These are phyloP conservation scores for Coprinopsis cinerea DNA, from an alignment of 768 basidiomycete species.

Conservation along the genomic window DNA sequence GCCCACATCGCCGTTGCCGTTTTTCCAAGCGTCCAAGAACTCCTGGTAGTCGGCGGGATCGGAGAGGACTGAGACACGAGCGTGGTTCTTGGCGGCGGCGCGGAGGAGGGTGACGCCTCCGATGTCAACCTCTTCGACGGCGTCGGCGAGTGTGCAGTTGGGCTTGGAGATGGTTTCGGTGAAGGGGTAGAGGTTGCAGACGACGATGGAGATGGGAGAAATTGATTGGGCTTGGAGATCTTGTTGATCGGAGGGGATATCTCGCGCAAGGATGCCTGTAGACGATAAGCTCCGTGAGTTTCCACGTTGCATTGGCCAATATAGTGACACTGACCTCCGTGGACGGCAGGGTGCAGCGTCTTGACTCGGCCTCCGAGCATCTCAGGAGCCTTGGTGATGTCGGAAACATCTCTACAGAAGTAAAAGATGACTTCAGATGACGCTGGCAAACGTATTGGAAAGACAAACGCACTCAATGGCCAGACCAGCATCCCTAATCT, in stretches of 20 bases:
- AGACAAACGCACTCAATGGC: slow-evolving; percentile 68
- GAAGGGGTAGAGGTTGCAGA: slow-evolving; percentile 99
- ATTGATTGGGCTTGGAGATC: slow-evolving; percentile 83
- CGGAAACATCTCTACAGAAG: slow-evolving; percentile 80
- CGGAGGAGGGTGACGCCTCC: slow-evolving; percentile 97
- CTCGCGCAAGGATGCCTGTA: slow-evolving; percentile 88
- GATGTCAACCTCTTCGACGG: slow-evolving; percentile 98
- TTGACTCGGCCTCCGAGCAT: slow-evolving; percentile 99
- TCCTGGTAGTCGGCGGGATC: slow-evolving; percentile 83
- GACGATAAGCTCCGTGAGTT: not conserved
- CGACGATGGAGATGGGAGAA: slow-evolving; percentile 91
- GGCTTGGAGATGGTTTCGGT: slow-evolving; percentile 84
- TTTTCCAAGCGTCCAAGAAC: slow-evolving; percentile 74
- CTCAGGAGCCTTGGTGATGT: slow-evolving; percentile 96
- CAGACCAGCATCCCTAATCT: slow-evolving; percentile 90
- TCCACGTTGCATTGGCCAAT: not conserved
- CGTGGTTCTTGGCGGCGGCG: slow-evolving; percentile 98
- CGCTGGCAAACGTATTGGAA: not conserved
- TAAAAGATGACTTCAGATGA: not conserved
- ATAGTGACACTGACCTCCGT: slow-evolving; percentile 64
- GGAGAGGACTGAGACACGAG: slow-evolving; percentile 81
- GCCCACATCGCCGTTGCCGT: slow-evolving; percentile 69
- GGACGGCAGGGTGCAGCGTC: slow-evolving; percentile 95
- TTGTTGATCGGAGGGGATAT: slow-evolving; percentile 82
- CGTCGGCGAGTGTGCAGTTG: slow-evolving; percentile 83